Evolutionary conservation across 176 grass and related monocot genomes (phyloP).

Genomic region (Musa troglodytarum): DNA sequence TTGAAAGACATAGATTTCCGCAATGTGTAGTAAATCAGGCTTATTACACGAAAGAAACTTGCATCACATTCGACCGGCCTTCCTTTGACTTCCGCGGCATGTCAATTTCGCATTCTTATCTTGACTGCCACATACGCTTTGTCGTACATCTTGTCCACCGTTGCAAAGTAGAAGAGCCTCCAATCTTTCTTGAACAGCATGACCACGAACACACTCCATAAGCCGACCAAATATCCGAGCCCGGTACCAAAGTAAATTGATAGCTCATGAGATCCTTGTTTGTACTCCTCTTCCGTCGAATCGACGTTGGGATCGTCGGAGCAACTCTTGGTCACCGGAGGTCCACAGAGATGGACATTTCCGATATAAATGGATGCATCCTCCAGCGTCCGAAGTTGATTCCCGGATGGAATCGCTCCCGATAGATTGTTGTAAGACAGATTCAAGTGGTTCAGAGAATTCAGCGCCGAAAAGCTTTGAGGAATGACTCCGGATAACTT

Average conservation of each 20-base stretch:
- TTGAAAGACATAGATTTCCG: no score
- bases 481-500: neutral
- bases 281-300: neutral
- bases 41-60: no score
- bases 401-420: neutral
- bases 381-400: neutral
- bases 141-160: neutral
- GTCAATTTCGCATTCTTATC: neutral
- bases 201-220: constrained; percentile 6
- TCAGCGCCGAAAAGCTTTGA: neutral
- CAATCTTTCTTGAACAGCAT: neutral
- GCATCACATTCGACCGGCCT: no score
- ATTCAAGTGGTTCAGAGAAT: neutral
- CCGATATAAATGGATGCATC: constrained; percentile 14
- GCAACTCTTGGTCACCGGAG: constrained; percentile 2
- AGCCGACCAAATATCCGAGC: neutral
- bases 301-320: neutral
- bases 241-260: neutral
- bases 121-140: neutral
- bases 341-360: constrained; percentile 13
- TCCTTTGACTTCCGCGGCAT: no score
- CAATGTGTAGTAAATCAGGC: no score
- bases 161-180: constrained; percentile 1
- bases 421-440: constrained; percentile 1
- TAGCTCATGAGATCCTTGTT: neutral